Conservation (phyloP, 306 rosid species). For the Mimosa pudica region DNA sequence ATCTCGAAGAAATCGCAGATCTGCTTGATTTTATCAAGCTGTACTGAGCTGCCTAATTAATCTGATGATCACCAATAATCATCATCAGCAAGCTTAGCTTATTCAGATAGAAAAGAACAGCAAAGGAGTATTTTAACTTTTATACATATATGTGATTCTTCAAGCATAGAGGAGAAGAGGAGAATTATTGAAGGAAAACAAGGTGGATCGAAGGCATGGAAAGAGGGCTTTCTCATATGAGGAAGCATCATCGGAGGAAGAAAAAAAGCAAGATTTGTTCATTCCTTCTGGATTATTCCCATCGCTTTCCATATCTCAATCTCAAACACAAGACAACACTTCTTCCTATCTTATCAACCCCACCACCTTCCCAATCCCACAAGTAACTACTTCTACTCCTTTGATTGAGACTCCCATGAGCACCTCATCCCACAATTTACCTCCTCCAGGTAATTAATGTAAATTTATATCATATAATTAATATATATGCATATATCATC, state of each 20-base stretch:
- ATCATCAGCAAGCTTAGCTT: neutral
- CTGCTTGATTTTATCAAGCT: constrained; percentile 28
- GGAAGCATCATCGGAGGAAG: constrained; percentile 47
- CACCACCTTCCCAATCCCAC: constrained; percentile 29
- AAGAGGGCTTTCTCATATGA: constrained; percentile 51
- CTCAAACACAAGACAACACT: constrained; percentile 30
- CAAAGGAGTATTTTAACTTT: neutral
- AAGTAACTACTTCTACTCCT: constrained; percentile 6
- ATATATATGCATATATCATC: neutral
- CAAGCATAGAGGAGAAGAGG: neutral
- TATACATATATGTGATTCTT: too few relatives aligned
- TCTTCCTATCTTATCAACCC: constrained; percentile 25
- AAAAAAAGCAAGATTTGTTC: constrained; percentile 30
- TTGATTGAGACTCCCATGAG: constrained; percentile 29
- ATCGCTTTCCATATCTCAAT: constrained; percentile 16
- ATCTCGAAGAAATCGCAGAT: constrained; percentile 29
- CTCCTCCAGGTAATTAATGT: neutral
- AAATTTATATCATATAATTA: neutral
- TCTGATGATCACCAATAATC: neutral
- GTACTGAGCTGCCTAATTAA: neutral
- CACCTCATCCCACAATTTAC: constrained; percentile 30
- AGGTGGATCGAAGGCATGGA: constrained; percentile 55
- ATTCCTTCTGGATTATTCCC: constrained; percentile 13
- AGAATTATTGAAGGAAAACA: constrained; percentile 22
- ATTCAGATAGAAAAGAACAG: constrained; percentile 6